Evolutionary conservation across 2,329 filamentous ascomycete species (phyloP), one percentile per base, ranked within the genome.

Genomic region (Cladobotryum mycophilum): DNA sequence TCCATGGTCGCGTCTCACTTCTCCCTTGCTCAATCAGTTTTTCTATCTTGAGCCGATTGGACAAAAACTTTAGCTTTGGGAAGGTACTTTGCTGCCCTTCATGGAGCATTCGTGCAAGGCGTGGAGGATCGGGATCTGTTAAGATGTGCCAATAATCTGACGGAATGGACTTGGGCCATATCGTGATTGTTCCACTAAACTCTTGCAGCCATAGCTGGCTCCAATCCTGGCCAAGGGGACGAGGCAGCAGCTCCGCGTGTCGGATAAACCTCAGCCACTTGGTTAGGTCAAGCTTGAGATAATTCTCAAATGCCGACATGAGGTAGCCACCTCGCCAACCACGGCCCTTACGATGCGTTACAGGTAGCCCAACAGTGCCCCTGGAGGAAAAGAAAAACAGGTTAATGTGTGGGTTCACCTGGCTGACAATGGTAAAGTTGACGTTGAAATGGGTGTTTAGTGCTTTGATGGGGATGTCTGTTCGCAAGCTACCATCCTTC

Each of bases 331-430:
- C 93, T 48, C 93, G 85, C 93, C 93, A 99, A 50, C 93, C 93
- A 43, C 90, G 86, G 5, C 93, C 93, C 59, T 86, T 86, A 49
- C 93, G 87, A 68, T 99, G 93, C 0, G 91, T 96, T 15, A 97
- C 93, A 9, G 93, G 93, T 47, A 89, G 85, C 5, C 93, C 93
- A 9, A 97, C 92, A 0, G 88, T 86, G 12, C 93, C 93, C 33
- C 93, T 82, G 1, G 91, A 95, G 30, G 88, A 93, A 75, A 97
- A 99, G 79, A 99, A 97, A 77, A 99, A 99, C 25, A 97, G 83
- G 62, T 96, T 97, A 68, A 99, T 92, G 67, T 99, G 93, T 2
- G 93, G 93, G 67, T 99, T 99, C 45, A 96, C 92, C 71, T 90
- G 81, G 58, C 76, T 79, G 60, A 85, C 93, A 56, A 99, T 91